Evolutionary conservation across 352 stramenopile species (phyloP), one percentile per base, ranked within the genome.

Genomic region (Globisporangium echinulatum): DNA sequence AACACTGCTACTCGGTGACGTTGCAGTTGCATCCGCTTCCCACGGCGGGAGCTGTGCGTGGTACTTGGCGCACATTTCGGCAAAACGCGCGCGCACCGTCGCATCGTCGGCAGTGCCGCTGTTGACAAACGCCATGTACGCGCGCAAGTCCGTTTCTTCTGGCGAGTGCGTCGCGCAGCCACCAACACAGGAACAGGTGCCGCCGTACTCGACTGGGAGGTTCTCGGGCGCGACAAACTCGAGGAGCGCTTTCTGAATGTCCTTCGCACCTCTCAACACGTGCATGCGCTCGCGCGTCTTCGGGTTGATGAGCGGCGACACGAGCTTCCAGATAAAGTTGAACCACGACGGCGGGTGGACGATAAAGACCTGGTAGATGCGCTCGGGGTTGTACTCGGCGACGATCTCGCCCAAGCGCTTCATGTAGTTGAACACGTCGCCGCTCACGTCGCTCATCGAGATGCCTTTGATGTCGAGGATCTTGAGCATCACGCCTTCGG

Each of bases 391-490:
- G 73, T 91, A 87, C 49, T 78, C 70, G 47, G 73, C 81, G n/a
- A 81, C 64, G 47, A 76, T 74, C 49, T 81, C 67, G 15, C 77
- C 79, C 52, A 81, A 70, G 39, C 80, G 76, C 58, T 91, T 91
- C 15, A 73, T 87, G 65, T 86, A 91, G 36, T 73, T 74, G 33
- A 89, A 81, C 17, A 88, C 77, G 46, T 89, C 79, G 33, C 77
- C 79, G 40, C 71, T 74, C 58, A 91, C 61, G 66, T 87, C 79
- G n/a, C 67, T 61, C 79, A 89, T 88, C 6, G 74, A 86, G 54
- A 91, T 88, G 44, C 81, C 81, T 52, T 86, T 83, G 51, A 91
- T 79, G 56, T 91, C 81, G 52, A 85, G 78, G 38, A 91, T 79
- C 62, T 87, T 87, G 40, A 89, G 59, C 72, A 86, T 80, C 54